Conservation (phyloP, 257 asterid genomes). For the Dorcoceras hygrometricum region DNA sequence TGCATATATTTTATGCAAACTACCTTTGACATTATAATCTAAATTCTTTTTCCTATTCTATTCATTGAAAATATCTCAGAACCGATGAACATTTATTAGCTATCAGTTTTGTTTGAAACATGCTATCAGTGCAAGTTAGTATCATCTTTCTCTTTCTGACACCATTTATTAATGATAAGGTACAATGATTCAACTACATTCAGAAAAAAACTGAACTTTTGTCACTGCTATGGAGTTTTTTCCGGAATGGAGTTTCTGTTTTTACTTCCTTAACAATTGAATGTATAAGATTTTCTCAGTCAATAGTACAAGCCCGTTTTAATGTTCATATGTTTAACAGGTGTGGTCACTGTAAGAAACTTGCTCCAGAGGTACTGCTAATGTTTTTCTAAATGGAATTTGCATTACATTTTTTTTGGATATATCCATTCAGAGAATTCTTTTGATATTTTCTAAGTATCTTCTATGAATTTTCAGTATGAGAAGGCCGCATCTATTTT, state of each 20-base stretch:
- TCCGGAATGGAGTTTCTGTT: background rate
- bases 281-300: background rate
- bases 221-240: too few relatives aligned
- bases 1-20: background rate
- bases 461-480: slow-evolving; percentile 45
- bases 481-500: slow-evolving; percentile 88
- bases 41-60: background rate
- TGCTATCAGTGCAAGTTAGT: too few relatives aligned
- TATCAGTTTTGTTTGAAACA: too few relatives aligned
- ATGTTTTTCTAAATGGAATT: slow-evolving; percentile 12
- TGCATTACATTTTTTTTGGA: background rate
- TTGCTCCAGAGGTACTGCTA: slow-evolving; percentile 65
- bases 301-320: background rate
- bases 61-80: too few relatives aligned
- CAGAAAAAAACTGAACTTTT: background rate
- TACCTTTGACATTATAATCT: background rate
- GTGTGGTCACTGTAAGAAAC: slow-evolving; percentile 78
- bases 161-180: background rate
- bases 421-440: slow-evolving; percentile 4
- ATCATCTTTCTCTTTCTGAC: too few relatives aligned
- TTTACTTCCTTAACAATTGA: background rate
- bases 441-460: slow-evolving; percentile 2
- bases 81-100: too few relatives aligned
- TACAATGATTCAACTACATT: slow-evolving; percentile 1
- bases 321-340: slow-evolving; percentile 33